These are phyloP conservation scores for Acorus gramineus DNA, from an alignment of 106 monocot genomes.

Conservation along the genomic window DNA sequence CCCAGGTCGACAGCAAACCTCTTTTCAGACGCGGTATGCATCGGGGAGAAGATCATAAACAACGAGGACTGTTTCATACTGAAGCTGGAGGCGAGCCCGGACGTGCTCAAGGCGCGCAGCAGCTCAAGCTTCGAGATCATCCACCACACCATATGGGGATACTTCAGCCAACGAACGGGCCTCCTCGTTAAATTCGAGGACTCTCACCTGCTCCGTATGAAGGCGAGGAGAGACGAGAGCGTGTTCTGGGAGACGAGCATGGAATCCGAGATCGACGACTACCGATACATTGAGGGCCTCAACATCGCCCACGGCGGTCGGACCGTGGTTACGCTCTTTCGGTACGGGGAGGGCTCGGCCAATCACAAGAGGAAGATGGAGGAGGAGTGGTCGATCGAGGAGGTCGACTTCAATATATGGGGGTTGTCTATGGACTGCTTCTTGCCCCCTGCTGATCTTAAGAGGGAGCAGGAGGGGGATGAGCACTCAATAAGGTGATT, in stretches of 20 bases:
- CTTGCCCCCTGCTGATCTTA: slow-evolving; percentile 63
- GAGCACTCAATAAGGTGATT: too few species aligned
- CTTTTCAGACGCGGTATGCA: slow-evolving; percentile 72
- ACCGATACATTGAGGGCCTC: slow-evolving; percentile 70
- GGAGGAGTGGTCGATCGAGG: slow-evolving; percentile 76
- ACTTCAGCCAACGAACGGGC: slow-evolving; percentile 87
- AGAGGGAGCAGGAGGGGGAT: slow-evolving; percentile 24
- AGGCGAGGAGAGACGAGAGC: slow-evolving; percentile 26
- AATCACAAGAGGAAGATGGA: slow-evolving; percentile 88
- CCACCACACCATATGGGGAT: slow-evolving; percentile 92
- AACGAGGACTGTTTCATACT: slow-evolving; percentile 85
- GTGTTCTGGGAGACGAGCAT: slow-evolving; percentile 83
- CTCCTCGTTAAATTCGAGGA: slow-evolving; percentile 79
- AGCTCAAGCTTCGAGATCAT: slow-evolving; percentile 47
- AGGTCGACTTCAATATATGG: slow-evolving; percentile 72
- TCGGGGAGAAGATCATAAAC: slow-evolving; percentile 77
- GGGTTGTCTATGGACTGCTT: slow-evolving; percentile 72
- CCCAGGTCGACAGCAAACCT: slow-evolving; percentile 70
- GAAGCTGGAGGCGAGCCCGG: slow-evolving; percentile 62
- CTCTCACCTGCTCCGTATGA: slow-evolving; percentile 79
- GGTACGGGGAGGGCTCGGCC: slow-evolving; percentile 72
- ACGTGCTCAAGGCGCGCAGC: slow-evolving; percentile 35
- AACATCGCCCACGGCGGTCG: slow-evolving; percentile 67
- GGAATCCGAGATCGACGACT: slow-evolving; percentile 57
- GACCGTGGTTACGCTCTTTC: slow-evolving; percentile 51